Base-by-base conservation (phyloP, 192 early-diverging fungal species). In the Helicostylum pulchrum region DNA sequence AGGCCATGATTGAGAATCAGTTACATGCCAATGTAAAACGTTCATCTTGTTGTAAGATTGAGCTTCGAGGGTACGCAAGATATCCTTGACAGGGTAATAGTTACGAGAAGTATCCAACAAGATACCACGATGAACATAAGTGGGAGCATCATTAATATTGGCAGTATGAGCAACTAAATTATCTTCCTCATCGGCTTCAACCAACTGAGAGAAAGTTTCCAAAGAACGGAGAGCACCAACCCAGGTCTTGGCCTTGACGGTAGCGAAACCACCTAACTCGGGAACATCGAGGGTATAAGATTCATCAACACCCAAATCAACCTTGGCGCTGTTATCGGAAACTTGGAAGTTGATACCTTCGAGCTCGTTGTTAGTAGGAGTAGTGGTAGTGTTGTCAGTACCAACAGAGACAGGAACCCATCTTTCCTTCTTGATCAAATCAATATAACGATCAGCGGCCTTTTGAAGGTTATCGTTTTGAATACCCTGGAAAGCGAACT, bases 31-130 rank as follows among this genome's bases (percentile, higher is more conserved):
- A 69, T 91, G 89, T 65, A 91, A 75, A 11, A 89, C 85, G 43
- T 92, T 92, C 62, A 90, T 66, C 81, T 92, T 90, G 74, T 82
- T 85, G 67, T 80, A 87, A 53, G 87, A 72, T 76, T 89, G 81
- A 46, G 84, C 88, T 58, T 89, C 87, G 15, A 89, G 78, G 11
- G 85, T 86, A 39, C 82, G 77, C 72, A 78, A 62, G 31, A 90
- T 75, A 26, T 71, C 72, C 31, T 73, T 68, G 42, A 90, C 65
- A 2, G 83, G 77, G 62, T 78, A 90, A 31, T 80, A 92, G 77
- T 89, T 87, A 54, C 88, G 82, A 21, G 81, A 55, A 42, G 87
- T 90, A 61, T 90, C 89, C 39, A 88, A 67, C 61, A 84, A 20
- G 12, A 91, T 57, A 17, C 90, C 90, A 61, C 90, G 86, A 60